phyloP scores from a whole-genome alignment of 2,329 filamentous ascomycete species.

The Fusarium tjaetaba region DNA sequence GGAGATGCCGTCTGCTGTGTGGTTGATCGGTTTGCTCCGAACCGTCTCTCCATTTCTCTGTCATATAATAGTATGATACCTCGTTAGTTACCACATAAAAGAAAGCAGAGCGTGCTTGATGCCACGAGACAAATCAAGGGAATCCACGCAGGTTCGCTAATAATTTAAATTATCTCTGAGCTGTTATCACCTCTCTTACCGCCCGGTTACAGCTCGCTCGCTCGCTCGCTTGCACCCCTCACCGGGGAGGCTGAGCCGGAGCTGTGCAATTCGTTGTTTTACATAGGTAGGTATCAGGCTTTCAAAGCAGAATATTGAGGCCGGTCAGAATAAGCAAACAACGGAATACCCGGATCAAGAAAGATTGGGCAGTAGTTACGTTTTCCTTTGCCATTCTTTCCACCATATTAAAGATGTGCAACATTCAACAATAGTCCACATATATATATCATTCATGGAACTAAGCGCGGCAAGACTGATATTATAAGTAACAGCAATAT shows the following conservation, averaged over 20 bases:
- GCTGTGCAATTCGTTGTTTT: conserved; percentile 33
- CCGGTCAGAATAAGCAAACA: conserved; percentile 27
- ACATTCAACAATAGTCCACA: background rate
- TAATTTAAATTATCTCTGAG: background rate
- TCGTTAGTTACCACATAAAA: background rate
- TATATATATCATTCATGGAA: background rate
- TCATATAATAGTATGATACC: background rate
- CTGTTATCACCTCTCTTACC: conserved; percentile 21
- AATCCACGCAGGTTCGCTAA: background rate
- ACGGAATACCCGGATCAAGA: conserved; percentile 13
- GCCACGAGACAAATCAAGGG: background rate
- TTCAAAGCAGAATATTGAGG: conserved; percentile 22
- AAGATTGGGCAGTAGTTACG: conserved; percentile 15
- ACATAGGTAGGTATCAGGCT: conserved; percentile 5
- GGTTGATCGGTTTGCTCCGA: conserved; percentile 12
- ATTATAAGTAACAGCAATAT: background rate
- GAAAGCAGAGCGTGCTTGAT: background rate
- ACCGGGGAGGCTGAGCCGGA: conserved; percentile 33
- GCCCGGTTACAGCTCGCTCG: conserved; percentile 25
- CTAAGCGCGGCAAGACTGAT: background rate
- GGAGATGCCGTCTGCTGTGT: conserved; percentile 13
- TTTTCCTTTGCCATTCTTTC: background rate
- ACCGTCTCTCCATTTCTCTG: background rate
- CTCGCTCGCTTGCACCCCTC: conserved; percentile 33
- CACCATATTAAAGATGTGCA: background rate